Evolutionary conservation across 257 asterid species (phyloP), one percentile per base, ranked within the genome.

Genomic region (Primulina tabacum): DNA sequence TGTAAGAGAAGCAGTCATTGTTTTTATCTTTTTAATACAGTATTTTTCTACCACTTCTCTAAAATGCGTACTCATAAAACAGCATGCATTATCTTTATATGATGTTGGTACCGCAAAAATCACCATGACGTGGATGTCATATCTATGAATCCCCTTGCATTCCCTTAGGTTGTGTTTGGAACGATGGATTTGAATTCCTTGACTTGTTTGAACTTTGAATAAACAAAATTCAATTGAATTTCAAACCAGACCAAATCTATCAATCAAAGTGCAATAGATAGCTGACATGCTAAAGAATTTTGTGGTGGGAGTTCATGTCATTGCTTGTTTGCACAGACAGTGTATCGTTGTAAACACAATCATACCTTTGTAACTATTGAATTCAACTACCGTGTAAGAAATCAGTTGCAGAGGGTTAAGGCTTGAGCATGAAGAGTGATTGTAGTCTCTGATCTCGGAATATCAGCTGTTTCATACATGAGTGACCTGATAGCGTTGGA

Each of bases 1-100:
- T 81, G 99, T 90, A 80, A 83, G 92, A 60, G 52, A 62, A 50
- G 11, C 53, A 72, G 37, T 59, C 20, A 59, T 4, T 21, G 52
- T 4, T 57, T 14, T 30, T 57, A 60, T 71, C 60, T 38, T 28
- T 28, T 34, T 74, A 33, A 18, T 16, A 38, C 34, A 24, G 43
- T 2, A 28, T 50, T 21, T 67, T 63, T 53, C 62, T 18, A 32
- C 63, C 5, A 61, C 18, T 62, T 71, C 33, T 29, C 73, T 38
- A 33, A 37, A 18, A 32, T 65, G 29, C 17, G 8, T 29, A 52
- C 40, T 38, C 10, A 67, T 58, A 58, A 55, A 32, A 28, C 9
- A 73, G 26, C 35, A 32, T 68, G 64, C 71, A 61, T 50, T 29
- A 59, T 66, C 26, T 70, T 43, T 6, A 7, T 43, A 32, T 14